Base-by-base conservation (phyloP, 2,329 filamentous ascomycete genomes). In the Alternaria panax region DNA sequence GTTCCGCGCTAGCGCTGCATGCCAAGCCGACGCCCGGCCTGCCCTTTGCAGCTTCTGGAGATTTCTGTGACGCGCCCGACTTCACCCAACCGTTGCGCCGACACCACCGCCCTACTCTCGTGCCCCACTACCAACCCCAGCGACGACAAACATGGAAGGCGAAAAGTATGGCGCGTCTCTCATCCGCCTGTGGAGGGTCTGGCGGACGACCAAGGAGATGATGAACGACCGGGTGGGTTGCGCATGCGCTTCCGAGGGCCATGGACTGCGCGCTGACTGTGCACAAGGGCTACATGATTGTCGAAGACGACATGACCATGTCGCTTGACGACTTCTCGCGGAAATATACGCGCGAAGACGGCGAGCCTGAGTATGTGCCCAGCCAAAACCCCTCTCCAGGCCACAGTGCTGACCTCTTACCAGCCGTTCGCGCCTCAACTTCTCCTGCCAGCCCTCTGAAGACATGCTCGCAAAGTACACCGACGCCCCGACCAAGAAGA, bases 151-250 rank as follows among this genome's bases (percentile, higher is more conserved):
- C 40, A 76, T 76, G 74, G 72, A 72, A 20, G 70, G 71, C 60
- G 68, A 74, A 25, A 68, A 66, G 32, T 66, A 68, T 45, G 65
- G 54, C 55, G 60, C 70, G 30, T 68, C 58, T 43, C 53, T 77
- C 57, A 72, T 87, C 66, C 88, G 91, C 76, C 87, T 97, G 69
- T 99, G 95, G 94, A 91, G 94, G 79, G 92, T 93, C 71, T 96
- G 92, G 88, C 88, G 89, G 80, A 99, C 95, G 8, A 89, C 93
- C 48, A 92, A 96, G 80, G 92, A 99, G 85, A 96, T 99, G 94
- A 90, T 95, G 70, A 85, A 87, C 63, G 95, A 98, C 79, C 84
- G 94, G 78, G 93, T 97, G 87, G 72, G 90, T 73, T 72, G 62
- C 60, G 63, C 67, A 59, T 64, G 55, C 62, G 69, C 60, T 45